Evolutionary conservation across 768 basidiomycete genomes (phyloP).

Genomic region (Boletus rufocinnamomeus): DNA sequence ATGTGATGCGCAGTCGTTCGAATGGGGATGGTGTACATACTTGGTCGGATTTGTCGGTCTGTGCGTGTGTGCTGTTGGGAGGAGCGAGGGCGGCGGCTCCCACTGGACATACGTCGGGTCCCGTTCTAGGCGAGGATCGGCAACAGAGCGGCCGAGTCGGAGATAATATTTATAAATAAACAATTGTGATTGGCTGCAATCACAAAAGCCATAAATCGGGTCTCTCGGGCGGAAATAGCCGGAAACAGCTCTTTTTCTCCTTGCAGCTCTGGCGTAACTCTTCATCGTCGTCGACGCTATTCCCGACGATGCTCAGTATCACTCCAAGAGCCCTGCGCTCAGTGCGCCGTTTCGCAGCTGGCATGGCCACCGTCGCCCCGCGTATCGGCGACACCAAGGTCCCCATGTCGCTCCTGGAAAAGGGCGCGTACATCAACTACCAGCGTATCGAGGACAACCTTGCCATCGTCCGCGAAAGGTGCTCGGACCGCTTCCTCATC

Average conservation of each 20-base stretch:
- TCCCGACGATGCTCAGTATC: slow-evolving; percentile 63
- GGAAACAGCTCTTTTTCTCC: slow-evolving; percentile 23
- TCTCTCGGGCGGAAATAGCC: slow-evolving; percentile 25
- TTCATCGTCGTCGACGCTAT: slow-evolving; percentile 25
- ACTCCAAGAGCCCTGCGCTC: slow-evolving; percentile 54
- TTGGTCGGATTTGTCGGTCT: neutral
- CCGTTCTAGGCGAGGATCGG: neutral
- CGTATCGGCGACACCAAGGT: slow-evolving; percentile 91
- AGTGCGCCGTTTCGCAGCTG: slow-evolving; percentile 55
- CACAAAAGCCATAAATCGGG: slow-evolving; percentile 28
- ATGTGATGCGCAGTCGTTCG: slow-evolving; percentile 39
- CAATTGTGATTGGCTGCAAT: slow-evolving; percentile 26
- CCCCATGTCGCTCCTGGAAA: slow-evolving; percentile 83
- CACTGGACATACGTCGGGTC: too few relatives aligned
- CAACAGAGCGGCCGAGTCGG: slow-evolving; percentile 18
- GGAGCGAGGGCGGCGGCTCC: too few relatives aligned
- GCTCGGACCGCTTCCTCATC: slow-evolving; percentile 1
- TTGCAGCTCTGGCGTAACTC: slow-evolving; percentile 21
- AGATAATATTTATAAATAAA: slow-evolving; percentile 22
- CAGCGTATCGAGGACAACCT: slow-evolving; percentile 99
- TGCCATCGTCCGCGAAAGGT: slow-evolving; percentile 83
- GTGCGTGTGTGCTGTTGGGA: too few relatives aligned
- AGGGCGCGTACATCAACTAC: slow-evolving; percentile 86
- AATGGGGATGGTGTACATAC: neutral
- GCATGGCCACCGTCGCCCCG: slow-evolving; percentile 79